phyloP scores from a whole-genome alignment of 2,329 filamentous ascomycete species.

The Dactylellina drechsleri region DNA sequence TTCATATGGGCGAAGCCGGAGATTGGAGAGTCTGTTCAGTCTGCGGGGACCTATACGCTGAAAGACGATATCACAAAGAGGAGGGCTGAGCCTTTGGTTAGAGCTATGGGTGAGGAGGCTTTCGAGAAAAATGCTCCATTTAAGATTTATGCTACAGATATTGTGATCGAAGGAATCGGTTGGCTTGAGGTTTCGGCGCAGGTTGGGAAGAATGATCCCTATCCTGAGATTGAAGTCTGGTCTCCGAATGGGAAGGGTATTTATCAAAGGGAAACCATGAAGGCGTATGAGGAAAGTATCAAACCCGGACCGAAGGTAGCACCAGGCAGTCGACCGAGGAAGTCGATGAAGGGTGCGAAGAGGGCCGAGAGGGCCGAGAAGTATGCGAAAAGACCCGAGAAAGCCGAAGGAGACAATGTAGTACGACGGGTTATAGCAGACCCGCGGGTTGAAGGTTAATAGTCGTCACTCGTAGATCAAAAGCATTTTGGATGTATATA shows the following conservation, averaged over 20 bases:
- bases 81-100: conserved; percentile 72
- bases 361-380: conserved; percentile 56
- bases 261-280: conserved; percentile 55
- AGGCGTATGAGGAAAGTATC: conserved; percentile 51
- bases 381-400: conserved; percentile 8
- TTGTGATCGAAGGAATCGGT: conserved; percentile 89
- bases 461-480: no score
- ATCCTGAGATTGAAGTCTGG: conserved; percentile 56
- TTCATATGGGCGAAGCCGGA: conserved; percentile 26
- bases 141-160: conserved; percentile 79
- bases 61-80: conserved; percentile 83
- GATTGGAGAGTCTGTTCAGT: conserved; percentile 58
- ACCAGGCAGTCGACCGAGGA: conserved; percentile 28
- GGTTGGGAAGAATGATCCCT: conserved; percentile 71
- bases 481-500: no score
- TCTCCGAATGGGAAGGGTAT: conserved; percentile 51
- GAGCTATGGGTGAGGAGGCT: conserved; percentile 70
- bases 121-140: conserved; percentile 79
- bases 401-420: no score
- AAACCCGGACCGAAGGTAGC: conserved; percentile 49
- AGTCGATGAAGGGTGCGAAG: conserved; percentile 57
- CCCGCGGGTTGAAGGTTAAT: no score
- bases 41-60: conserved; percentile 79
- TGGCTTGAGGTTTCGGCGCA: conserved; percentile 92
- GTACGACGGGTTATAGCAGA: no score